Base-by-base conservation (phyloP, 176 grass and related monocot genomes). In the Oryza glumipatula region DNA sequence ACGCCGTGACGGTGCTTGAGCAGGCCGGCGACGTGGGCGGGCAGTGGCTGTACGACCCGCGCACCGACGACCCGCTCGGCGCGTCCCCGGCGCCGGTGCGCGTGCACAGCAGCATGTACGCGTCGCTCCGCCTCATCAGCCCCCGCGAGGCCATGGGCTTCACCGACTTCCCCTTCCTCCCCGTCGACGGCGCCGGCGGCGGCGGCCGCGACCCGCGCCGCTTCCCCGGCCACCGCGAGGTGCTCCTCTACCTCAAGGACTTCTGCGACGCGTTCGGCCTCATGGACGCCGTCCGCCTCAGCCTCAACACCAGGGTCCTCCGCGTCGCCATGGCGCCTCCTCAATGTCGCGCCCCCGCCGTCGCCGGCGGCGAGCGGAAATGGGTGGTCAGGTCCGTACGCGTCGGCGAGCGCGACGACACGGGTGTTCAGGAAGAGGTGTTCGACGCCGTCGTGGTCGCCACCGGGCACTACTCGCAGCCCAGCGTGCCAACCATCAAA, bases 371-470 rank as follows among this genome's bases (percentile, higher is more conserved):
- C 74, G 51, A 9, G 6, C 11, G 10, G 24, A 67, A 71, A 21
- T 86, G 84, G 84, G 56, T 19, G 58, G 76, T 80, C 3, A 80
- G 43, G 9, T 79, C 58, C 41, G 3, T 72, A 12, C 24, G 71
- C 47, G 11, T 67, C 26, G 43, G 4, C 1, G 21, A 19, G 2
- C 9, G 7, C 0, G 11, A 10, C 2, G 21, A 7, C 9, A 1
- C n/a, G 0, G 60, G 19, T 1, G 73, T 64, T 0, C 4, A 49
- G 1, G 87, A 84, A 6, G 83, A 77, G 72, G 54, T 73, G 28
- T 89, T 89, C 47, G 88, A 89, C 45, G 88, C 83, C 2, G 77
- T 89, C 3, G 82, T 89, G 0, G 72, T 89, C 0, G 88, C 88
- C 5, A 76, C 3, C 11, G 88, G 82, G 2, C 82, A 89, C 23